Evolutionary conservation across 768 basidiomycete genomes (phyloP).

Genomic region (Russula sp.): DNA sequence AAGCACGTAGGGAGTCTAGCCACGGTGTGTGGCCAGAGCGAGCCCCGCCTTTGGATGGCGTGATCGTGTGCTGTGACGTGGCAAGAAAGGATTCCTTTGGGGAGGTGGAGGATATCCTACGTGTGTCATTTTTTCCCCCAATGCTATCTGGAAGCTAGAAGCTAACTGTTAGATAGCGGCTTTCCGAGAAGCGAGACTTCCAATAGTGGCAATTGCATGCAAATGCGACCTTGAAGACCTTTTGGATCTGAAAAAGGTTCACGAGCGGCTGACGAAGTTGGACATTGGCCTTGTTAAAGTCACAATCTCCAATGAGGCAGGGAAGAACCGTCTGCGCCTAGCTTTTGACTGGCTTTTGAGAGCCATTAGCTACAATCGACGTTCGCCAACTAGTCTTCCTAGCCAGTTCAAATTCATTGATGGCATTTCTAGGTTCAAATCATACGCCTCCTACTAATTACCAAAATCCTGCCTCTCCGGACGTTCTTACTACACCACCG

Average conservation of each 20-base stretch:
- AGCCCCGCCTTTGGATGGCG: slow-evolving; percentile 61
- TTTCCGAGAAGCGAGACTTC: slow-evolving; percentile 49
- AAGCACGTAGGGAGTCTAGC: slow-evolving; percentile 26
- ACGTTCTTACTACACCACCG: slow-evolving; percentile 41
- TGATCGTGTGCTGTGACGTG: slow-evolving; percentile 82
- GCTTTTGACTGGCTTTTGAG: slow-evolving; percentile 70
- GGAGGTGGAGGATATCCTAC: slow-evolving; percentile 58
- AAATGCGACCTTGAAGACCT: slow-evolving; percentile 65
- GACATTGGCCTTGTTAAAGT: slow-evolving; percentile 79
- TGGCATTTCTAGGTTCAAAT: slow-evolving; percentile 2
- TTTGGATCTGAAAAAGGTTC: slow-evolving; percentile 50
- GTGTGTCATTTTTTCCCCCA: slow-evolving; percentile 39
- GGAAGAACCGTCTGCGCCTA: slow-evolving; percentile 64
- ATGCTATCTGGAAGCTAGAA: slow-evolving; percentile 7
- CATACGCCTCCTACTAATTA: slow-evolving; percentile 33
- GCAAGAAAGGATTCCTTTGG: slow-evolving; percentile 52
- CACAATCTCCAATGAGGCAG: slow-evolving; percentile 44
- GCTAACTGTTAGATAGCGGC: slow-evolving; percentile 37
- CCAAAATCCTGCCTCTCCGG: slow-evolving; percentile 70
- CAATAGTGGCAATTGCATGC: slow-evolving; percentile 75
- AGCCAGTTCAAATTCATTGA: neutral
- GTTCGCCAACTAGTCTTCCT: neutral
- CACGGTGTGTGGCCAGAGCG: slow-evolving; percentile 42
- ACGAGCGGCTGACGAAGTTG: slow-evolving; percentile 46
- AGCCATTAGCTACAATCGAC: slow-evolving; percentile 37